These are phyloP conservation scores for cucumber (Cucumis sativus) DNA, from an alignment of 306 rosid genomes.

Conservation along the genomic window DNA sequence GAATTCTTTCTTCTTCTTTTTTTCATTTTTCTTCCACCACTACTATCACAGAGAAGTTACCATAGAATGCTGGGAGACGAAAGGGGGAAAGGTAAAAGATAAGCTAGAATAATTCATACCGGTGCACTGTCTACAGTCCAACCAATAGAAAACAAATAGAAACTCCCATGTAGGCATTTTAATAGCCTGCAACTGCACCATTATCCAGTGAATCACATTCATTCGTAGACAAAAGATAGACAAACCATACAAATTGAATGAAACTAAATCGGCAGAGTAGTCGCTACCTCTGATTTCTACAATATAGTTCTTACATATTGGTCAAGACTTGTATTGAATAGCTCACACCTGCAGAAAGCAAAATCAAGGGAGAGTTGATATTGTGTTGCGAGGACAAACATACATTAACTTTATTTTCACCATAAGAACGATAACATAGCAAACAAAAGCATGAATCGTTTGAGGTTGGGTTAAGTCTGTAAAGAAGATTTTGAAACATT, in stretches of 20 bases:
- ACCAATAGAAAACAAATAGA: background rate
- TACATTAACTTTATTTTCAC: background rate
- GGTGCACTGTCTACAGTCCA: background rate
- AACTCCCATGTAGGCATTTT: background rate
- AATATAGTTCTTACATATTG: conserved; percentile 82
- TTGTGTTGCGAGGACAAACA: background rate
- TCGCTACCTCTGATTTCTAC: conserved; percentile 21
- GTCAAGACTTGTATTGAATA: conserved; percentile 80
- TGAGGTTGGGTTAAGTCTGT: background rate
- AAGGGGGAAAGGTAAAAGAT: background rate
- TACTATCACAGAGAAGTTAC: background rate
- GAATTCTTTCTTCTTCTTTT: background rate
- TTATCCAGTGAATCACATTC: background rate
- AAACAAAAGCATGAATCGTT: background rate
- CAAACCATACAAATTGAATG: background rate
- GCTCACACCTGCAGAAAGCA: conserved; percentile 50
- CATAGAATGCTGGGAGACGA: background rate
- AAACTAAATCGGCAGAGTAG: background rate
- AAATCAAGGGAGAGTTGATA: background rate
- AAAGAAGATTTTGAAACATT: background rate
- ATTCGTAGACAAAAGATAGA: background rate
- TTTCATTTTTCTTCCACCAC: background rate
- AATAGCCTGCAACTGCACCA: background rate
- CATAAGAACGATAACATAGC: background rate
- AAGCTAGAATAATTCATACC: background rate